phyloP scores from a whole-genome alignment of 2,329 filamentous ascomycete genomes.

The Pseudogymnoascus sp. region DNA sequence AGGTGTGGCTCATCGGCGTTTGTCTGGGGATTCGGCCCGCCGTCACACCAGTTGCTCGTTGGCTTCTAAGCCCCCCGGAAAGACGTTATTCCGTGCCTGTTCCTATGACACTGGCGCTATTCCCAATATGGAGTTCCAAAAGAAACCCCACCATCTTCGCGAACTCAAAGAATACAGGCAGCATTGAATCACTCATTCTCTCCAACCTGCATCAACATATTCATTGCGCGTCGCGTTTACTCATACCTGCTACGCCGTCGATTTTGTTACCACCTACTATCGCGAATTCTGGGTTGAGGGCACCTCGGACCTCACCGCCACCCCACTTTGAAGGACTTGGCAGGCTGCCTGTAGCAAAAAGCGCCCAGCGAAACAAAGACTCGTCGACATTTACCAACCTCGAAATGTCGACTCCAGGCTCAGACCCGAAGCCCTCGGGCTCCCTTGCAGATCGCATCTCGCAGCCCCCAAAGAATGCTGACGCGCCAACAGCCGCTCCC shows the following conservation, averaged over 20 bases:
- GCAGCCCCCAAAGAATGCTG: conserved; percentile 23
- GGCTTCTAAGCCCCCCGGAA: background rate
- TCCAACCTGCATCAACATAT: background rate
- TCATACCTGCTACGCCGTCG: background rate
- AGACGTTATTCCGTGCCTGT: background rate
- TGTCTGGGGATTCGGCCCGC: conserved; percentile 1
- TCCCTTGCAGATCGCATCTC: conserved; percentile 42
- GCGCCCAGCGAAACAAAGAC: background rate
- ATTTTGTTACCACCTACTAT: background rate
- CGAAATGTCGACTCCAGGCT: conserved; percentile 6
- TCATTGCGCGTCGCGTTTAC: background rate
- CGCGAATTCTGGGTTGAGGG: background rate
- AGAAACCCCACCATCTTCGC: conserved; percentile 7
- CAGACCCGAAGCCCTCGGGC: conserved; percentile 14
- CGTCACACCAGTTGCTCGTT: background rate
- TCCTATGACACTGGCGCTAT: background rate
- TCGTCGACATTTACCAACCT: background rate
- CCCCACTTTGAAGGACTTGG: conserved; percentile 4
- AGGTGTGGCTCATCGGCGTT: conserved; percentile 4
- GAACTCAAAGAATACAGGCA: conserved; percentile 1
- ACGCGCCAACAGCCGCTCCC: background rate
- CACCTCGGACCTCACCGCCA: conserved; percentile 1
- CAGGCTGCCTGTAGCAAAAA: background rate
- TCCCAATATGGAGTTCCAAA: background rate
- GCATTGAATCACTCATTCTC: background rate